Base-by-base conservation (phyloP, 768 basidiomycete species). In the Suillus subalutaceus region DNA sequence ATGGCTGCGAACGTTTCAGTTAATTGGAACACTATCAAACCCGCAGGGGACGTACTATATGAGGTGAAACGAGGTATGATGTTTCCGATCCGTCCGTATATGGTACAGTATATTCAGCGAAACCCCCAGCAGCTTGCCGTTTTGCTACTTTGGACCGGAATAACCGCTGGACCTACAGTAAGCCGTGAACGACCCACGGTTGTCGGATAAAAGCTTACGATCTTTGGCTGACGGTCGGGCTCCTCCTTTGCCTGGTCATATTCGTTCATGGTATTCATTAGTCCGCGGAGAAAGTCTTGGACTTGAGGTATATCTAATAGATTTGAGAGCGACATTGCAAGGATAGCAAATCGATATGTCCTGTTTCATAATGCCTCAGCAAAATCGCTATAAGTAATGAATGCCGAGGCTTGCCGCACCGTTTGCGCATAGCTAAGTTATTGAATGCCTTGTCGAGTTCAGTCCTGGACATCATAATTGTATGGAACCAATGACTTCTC, bases 401-500 rank as follows among this genome's bases (percentile, higher is more conserved):
- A 64, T 46, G 41, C 35, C 26, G 26, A 8, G 26, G 46, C 26
- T 23, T 16, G 37, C 71, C 84, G 63, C 65, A 93, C 93, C 92
- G 85, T 78, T 88, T 92, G 82, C 86, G 90, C 88, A 94, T 94
- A 23, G 85, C 86, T 8, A 77, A 75, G 73, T 91, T 93, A 70
- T 82, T 88, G 75, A 95, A 96, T 63, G 86, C 86, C 60, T 82
- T 86, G 65, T 92, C 90, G 4, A 96, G 85, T 63, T 94, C 94
- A 20, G 80, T 71, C 58, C 86, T 86, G 63, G 90, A 88, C 71
- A 96, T 86, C 72, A 92, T 84, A 70, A 96, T 88, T 15, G 94
- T 96, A 74, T 94, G 91, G 72, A 93, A 93, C 93, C 93, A 94
- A 73, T 93, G 90, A 68, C 88, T 89, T 63, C 88, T 88, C 63